Evolutionary conservation across 176 grass and related monocot genomes (phyloP), one percentile per base, ranked within the genome.

Genomic region (Musa acuminata): DNA sequence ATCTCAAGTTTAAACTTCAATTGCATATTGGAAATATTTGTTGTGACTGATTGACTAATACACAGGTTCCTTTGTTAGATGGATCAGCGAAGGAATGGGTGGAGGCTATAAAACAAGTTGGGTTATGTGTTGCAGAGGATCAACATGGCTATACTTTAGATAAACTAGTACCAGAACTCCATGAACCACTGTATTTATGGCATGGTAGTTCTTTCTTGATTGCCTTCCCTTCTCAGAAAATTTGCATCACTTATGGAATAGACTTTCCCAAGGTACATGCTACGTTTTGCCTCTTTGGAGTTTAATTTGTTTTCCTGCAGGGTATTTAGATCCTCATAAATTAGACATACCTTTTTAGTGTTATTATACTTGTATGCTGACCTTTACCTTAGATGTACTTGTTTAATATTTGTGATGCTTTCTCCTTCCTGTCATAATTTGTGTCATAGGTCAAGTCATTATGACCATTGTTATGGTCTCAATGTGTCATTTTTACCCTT

Each of bases 1-100:
- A 55, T 49, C 23, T 50, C 10, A 50, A 77, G 2, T 65, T 49
- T 64, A 64, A 19, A n/a, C 1, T 57, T 48, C n/a, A 64, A 13
- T 17, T 24, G 12, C 8, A 29, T 54, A 23, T n/a, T 1, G 8
- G 2, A 8, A 69, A 49, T 78, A 13, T 21, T 55, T 73, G 21
- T 14, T 52, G 78, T 76, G 51, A 63, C 82, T 78, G 53, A 11
- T 84, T 88, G 69, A 78, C 63, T 43, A 59, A 63, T 89, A 29
- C 50, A 80, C 82, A 98, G 90, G 84, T 93, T 82, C 90, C 95
- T 85, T 84, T 94, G 80, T 82, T 98, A 84, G 94, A 98, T 93
- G 95, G 95, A 91, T 98, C 88, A 78, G 86, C 88, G 21, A 87
- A 83, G 87, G 84, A 88, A 75, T 98, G 90, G 95, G 85, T 89